These are phyloP conservation scores for Rhodomyrtus tomentosa DNA, from an alignment of 345 rosid species.

Conservation along the genomic window DNA sequence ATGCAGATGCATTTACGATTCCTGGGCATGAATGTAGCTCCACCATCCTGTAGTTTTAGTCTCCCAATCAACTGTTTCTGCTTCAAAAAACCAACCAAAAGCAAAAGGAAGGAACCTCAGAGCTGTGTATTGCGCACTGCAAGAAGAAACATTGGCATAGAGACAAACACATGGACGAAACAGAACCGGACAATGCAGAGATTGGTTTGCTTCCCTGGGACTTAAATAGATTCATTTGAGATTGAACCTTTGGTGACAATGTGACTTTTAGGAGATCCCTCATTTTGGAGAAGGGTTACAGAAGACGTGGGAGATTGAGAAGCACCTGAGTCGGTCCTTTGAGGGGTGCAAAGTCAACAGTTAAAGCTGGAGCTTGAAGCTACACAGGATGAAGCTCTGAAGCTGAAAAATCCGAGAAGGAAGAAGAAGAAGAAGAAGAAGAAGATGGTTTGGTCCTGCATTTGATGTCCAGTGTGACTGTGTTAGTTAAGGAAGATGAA, in stretches of 20 bases:
- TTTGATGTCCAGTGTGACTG: background rate
- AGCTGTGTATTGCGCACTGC: background rate
- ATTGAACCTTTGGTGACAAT: background rate
- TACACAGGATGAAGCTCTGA: background rate
- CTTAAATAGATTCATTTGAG: background rate
- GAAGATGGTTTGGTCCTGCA: background rate
- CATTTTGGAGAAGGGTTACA: background rate
- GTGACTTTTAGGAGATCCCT: background rate
- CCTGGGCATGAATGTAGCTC: slow-evolving; percentile 28
- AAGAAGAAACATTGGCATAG: background rate
- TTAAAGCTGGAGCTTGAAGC: background rate
- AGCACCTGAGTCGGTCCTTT: background rate
- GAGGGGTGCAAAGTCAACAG: background rate
- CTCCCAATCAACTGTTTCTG: background rate
- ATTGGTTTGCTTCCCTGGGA: background rate
- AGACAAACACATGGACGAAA: background rate
- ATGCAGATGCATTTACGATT: slow-evolving; percentile 31
- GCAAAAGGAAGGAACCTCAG: background rate
- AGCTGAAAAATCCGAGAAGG: background rate
- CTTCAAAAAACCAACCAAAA: background rate
- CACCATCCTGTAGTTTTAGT: slow-evolving; percentile 15
- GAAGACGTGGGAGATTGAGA: background rate
- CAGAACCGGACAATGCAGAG: background rate
- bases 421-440: background rate
- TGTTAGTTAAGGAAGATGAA: background rate